A percentile compares a stretch with the other conserved stretches of the same genome.
Evolutionary conservation across 2,329 filamentous ascomycete genomes (phyloP).

Genomic region (Ceratocystis alfenasii): DNA sequence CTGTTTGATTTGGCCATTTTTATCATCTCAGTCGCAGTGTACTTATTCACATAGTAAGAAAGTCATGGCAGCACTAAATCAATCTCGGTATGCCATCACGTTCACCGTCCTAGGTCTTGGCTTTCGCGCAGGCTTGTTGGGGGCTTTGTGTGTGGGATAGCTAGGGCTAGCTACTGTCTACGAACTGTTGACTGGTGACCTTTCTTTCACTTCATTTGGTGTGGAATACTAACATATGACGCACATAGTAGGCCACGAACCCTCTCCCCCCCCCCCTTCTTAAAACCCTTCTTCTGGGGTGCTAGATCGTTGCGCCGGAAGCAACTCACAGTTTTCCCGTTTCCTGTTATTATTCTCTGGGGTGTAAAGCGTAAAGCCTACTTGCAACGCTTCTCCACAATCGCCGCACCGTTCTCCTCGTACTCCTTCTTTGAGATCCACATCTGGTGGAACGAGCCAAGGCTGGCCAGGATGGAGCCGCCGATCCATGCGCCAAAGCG

Average conservation of each 20-base stretch:
- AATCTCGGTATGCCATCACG: conserved; percentile 14
- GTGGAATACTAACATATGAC: too few species aligned
- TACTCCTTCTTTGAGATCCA: conserved; percentile 98
- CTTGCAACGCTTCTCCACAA: conserved; percentile 95
- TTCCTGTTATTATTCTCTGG: too few species aligned
- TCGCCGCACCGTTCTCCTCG: conserved; percentile 79
- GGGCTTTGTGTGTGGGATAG: neutral
- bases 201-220: too few species aligned
- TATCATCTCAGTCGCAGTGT: neutral
- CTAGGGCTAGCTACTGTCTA: too few species aligned
- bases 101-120: neutral
- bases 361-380: conserved; percentile 31
- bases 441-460: conserved; percentile 98
- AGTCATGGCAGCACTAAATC: neutral
- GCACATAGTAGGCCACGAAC: too few species aligned
- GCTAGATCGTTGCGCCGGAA: too few species aligned
- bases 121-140: too few species aligned
- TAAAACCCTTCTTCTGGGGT: too few species aligned
- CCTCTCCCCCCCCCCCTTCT: too few species aligned
- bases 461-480: conserved; percentile 83
- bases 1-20: neutral
- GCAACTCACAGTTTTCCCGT: too few species aligned
- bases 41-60: neutral
- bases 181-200: too few species aligned
- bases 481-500: conserved; percentile 94